Evolutionary conservation across 2,329 filamentous ascomycete genomes (phyloP), one percentile per base, ranked within the genome.

Genomic region (Bertia moriformis): DNA sequence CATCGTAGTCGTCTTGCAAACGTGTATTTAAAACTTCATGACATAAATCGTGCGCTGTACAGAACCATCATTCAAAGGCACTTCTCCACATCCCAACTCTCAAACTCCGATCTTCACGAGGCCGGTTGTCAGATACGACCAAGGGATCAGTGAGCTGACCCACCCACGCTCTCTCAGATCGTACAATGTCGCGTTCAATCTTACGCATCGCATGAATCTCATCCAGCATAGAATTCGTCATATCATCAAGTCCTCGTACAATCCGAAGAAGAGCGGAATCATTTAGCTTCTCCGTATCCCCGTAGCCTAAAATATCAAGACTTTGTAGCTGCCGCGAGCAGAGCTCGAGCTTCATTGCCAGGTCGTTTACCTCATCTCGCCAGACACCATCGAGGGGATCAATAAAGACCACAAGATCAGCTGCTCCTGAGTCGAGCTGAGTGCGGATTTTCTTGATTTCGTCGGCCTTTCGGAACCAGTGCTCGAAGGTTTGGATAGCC

Each of bases 361-460:
- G 39, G 3, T 46, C 41, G 18, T 49, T 45, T 0, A 55, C 41
- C 39, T 57, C 51, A 4, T 56, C 52, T 38, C 53, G 55, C 59
- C 59, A 62, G 17, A 39, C 33, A 7, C 40, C 47, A 17, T 49
- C 46, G 5, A 62, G 45, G 3, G 57, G 51, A 17, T 59, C 49
- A 39, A 62, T 52, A 36, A 60, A 61, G 14, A 47, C 40, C 14
- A 60, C 57, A 43, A 62, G 62, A 4, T 42, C 43, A 41, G 3
- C 60, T 45, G 14, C 45, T 49, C 27, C 43, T 37, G 14, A 46
- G 48, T 27, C 49, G 48, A 3, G 55, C 53, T 19, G 32, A 29
- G 24, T 10, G 10, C 24, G 24, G 10, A 29, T 29, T 10, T n/a
- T 29, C 24, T 29, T n/a, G 15, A 35, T 35, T 13, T 13, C 32